Evolutionary conservation across 106 monocot species (phyloP), one percentile per base, ranked within the genome.

Genomic region (Posidonia australis): DNA sequence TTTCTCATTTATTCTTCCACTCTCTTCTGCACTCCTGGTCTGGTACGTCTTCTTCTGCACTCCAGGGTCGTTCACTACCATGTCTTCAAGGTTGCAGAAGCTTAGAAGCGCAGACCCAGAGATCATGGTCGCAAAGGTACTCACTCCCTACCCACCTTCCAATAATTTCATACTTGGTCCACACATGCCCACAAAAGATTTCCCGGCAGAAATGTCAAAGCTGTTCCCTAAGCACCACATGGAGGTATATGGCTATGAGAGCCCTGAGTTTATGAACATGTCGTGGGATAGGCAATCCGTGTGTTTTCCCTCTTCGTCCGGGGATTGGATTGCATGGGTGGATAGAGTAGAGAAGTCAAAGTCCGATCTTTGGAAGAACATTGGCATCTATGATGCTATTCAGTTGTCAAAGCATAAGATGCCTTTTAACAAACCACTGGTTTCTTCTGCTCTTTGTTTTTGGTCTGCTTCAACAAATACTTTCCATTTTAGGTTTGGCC

Each of bases 361-460:
- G 47, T 77, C 21, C 36, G 46, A 46, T 46, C 0, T 46, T 46
- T 46, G 46, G 46, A 46, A 46, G 46, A 17, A 46, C 14, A 46
- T 10, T 13, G 46, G 46, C 17, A 46, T 46, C 10, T 46, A 46
- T 17, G 17, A 46, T 17, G 46, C 46, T 3, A 46, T 46, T 46
- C 46, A 46, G 46, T 46, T 46, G 1, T 46, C 46, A 17, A 46
- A 46, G 46, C 14, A 1, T 17, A 46, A 17, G 17, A 17, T 46
- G 3, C 46, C 46, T 9, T 46, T 16, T 17, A 46, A 46, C 46
- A 17, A 46, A 46, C 46, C 46, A 13, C 46, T 46, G 46, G 46
- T 46, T 46, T 13, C 46, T 13, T 46, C 46, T 26, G 17, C 13
- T 72, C 58, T 64, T 81, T 28, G 26, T 25, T 44, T 77, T 16